phyloP scores from a whole-genome alignment of 148 eudicot species.

The Persicaria maculosa region DNA sequence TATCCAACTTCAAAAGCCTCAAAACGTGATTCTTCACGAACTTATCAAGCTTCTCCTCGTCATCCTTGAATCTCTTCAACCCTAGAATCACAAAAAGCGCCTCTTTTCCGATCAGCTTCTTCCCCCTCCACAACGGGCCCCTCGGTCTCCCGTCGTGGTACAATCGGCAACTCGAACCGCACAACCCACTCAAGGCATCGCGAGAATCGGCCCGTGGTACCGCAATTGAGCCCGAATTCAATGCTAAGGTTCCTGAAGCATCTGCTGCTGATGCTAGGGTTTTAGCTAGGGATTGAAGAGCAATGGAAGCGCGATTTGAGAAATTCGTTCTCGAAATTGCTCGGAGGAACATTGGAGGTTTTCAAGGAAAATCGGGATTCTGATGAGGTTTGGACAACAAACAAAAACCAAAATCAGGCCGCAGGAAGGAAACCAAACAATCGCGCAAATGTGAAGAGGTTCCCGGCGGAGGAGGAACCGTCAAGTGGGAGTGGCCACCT shows the following conservation, averaged over 20 bases:
- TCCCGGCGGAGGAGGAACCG: too few relatives aligned
- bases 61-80: slow-evolving; percentile 63
- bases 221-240: background rate
- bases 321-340: slow-evolving; percentile 21
- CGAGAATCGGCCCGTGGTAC: background rate
- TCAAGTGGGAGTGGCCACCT: too few relatives aligned
- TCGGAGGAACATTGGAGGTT: slow-evolving; percentile 21
- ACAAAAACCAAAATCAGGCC: too few relatives aligned
- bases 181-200: background rate
- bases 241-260: slow-evolving; percentile 8
- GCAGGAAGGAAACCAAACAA: too few relatives aligned
- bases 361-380: background rate
- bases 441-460: too few relatives aligned
- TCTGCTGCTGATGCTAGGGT: background rate
- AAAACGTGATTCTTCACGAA: slow-evolving; percentile 58
- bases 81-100: slow-evolving; percentile 68
- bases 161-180: background rate
- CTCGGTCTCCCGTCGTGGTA: slow-evolving; percentile 91
- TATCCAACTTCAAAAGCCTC: slow-evolving; percentile 73
- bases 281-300: slow-evolving; percentile 11
- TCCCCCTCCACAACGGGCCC: slow-evolving; percentile 87
- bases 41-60: slow-evolving; percentile 50
- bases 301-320: slow-evolving; percentile 9
- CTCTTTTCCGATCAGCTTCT: slow-evolving; percentile 84
- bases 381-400: too few relatives aligned